Conservation (phyloP, 176 grass and related monocot genomes). For the Microstegium vimineum region DNA sequence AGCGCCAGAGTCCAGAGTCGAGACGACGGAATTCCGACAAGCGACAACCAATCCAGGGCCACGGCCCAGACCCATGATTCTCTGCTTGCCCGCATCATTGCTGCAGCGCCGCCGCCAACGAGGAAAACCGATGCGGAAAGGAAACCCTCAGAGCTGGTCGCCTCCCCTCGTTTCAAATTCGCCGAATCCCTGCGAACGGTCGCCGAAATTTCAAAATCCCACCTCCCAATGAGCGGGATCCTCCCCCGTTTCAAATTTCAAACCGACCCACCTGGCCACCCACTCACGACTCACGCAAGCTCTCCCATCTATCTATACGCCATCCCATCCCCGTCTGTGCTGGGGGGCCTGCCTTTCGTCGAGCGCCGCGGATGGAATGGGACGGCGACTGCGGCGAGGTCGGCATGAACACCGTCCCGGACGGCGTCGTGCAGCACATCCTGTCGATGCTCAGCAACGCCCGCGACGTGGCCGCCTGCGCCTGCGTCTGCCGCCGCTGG, state of each 20-base stretch:
- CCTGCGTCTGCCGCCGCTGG: conserved; percentile 77
- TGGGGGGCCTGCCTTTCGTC: not conserved
- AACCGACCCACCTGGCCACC: not conserved
- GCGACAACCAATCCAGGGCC: conserved; percentile 9
- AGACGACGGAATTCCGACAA: not conserved
- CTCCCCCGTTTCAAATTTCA: conserved; percentile 40
- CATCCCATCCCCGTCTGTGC: not conserved
- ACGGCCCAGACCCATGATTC: not conserved
- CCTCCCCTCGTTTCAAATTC: conserved; percentile 26
- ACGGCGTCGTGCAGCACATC: conserved; percentile 78
- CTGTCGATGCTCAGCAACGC: conserved; percentile 77
- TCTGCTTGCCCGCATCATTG: not conserved
- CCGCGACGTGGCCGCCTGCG: conserved; percentile 72
- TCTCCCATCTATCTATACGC: not conserved
- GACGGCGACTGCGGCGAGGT: not conserved
- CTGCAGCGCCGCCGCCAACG: conserved; percentile 18
- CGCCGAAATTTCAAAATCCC: conserved; percentile 12
- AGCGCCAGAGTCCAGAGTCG: not conserved
- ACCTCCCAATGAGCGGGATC: conserved; percentile 31
- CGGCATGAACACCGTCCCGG: conserved; percentile 69
- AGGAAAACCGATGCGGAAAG: not conserved
- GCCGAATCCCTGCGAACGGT: conserved; percentile 36
- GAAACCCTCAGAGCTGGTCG: conserved; percentile 11
- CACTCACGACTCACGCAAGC: not conserved
- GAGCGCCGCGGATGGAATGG: conserved; percentile 18